A percentile compares a stretch with the other conserved stretches of the same genome.
phyloP scores from a whole-genome alignment of 495 filamentous ascomycete genomes.

The Sporormia fimetaria region DNA sequence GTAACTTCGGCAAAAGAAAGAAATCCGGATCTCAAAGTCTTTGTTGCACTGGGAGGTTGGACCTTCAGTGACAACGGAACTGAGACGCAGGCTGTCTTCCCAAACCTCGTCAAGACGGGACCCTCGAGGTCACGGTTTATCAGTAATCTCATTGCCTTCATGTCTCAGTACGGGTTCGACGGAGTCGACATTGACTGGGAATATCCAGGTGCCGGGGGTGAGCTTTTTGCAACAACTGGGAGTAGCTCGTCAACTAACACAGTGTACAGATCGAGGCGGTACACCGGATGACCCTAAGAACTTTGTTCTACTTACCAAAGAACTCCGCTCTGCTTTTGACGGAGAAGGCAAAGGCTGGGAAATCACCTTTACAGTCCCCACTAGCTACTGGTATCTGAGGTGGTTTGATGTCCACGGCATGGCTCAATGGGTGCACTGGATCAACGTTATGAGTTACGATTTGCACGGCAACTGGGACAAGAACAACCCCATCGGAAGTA shows the following conservation, averaged over 20 bases:
- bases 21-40: slow-evolving; percentile 1
- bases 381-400: slow-evolving; percentile 36
- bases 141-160: slow-evolving; percentile 32
- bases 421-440: slow-evolving; percentile 37
- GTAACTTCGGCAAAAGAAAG: slow-evolving; percentile 57
- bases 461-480: slow-evolving; percentile 35
- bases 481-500: slow-evolving; percentile 21
- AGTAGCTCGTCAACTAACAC: too few species aligned
- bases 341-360: slow-evolving; percentile 24
- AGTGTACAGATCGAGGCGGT: slow-evolving; percentile 38
- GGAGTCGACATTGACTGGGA: slow-evolving; percentile 53
- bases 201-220: slow-evolving; percentile 35
- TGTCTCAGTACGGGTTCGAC: slow-evolving; percentile 41
- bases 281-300: slow-evolving; percentile 34
- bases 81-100: slow-evolving; percentile 3
- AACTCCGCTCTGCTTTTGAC: slow-evolving; percentile 33
- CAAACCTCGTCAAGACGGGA: neutral
- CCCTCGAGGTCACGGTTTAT: slow-evolving; percentile 37
- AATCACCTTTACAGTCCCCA: slow-evolving; percentile 34
- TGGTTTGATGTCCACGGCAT: slow-evolving; percentile 30
- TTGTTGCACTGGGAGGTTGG: slow-evolving; percentile 34
- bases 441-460: slow-evolving; percentile 34
- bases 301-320: slow-evolving; percentile 35
- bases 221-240: too few species aligned
- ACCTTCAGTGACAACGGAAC: slow-evolving; percentile 23